These are phyloP conservation scores for Chenopodium suecicum DNA, from an alignment of 148 eudicot genomes.

Conservation along the genomic window DNA sequence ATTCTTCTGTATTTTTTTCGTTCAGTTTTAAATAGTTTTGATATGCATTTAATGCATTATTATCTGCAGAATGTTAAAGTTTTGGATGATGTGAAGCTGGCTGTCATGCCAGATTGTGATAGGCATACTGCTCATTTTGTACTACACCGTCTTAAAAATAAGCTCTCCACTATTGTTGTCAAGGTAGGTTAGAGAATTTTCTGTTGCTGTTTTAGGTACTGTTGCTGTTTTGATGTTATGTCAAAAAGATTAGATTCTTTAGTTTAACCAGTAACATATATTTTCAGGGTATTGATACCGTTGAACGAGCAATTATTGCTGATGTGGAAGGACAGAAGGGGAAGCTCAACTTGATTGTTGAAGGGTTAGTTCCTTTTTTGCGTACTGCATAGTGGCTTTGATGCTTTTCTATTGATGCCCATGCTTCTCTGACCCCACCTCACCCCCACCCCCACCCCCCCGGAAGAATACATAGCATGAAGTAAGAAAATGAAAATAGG, in stretches of 20 bases:
- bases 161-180: conserved; percentile 65
- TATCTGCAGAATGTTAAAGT: conserved; percentile 64
- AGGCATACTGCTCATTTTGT: conserved; percentile 57
- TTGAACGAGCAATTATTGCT: conserved; percentile 73
- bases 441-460: too few relatives aligned
- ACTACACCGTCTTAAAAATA: conserved; percentile 54
- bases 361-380: conserved; percentile 62
- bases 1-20: conserved; percentile 1
- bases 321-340: conserved; percentile 44
- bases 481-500: background rate
- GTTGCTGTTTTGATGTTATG: background rate
- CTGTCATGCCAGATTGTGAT: conserved; percentile 45
- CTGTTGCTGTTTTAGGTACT: background rate
- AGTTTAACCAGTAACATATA: conserved; percentile 4
- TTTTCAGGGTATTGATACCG: conserved; percentile 71
- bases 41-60: conserved; percentile 17
- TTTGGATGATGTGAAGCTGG: conserved; percentile 51
- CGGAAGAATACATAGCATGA: background rate
- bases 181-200: conserved; percentile 49
- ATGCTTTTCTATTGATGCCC: background rate
- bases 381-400: background rate
- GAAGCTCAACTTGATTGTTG: conserved; percentile 61
- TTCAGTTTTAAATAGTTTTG: background rate
- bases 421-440: background rate
- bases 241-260: background rate